phyloP scores from a whole-genome alignment of 352 stramenopile genomes.

The Phytopythium chamaehyphon region DNA sequence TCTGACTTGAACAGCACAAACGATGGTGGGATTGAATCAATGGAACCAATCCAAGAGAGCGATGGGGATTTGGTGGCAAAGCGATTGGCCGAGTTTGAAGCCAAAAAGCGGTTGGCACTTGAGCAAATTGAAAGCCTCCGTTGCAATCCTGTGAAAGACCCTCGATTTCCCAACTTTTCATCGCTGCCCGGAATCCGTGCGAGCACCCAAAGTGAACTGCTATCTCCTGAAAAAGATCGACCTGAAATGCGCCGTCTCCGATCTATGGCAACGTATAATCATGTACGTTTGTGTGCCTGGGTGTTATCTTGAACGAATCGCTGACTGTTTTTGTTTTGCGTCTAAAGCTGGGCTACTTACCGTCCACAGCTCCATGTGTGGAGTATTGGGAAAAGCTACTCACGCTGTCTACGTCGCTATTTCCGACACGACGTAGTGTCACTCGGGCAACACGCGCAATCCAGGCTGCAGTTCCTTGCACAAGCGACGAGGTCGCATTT shows the following conservation, averaged over 20 bases:
- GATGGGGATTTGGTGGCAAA: neutral
- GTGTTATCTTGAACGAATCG: neutral
- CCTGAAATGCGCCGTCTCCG: conserved; percentile 51
- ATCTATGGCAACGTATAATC: conserved; percentile 55
- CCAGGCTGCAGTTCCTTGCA: conserved; percentile 30
- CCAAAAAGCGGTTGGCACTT: conserved; percentile 15
- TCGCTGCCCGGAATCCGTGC: conserved; percentile 4
- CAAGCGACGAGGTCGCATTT: conserved; percentile 46
- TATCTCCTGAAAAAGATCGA: conserved; percentile 41
- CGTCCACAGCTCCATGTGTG: conserved; percentile 39
- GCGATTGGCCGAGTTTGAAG: conserved; percentile 4
- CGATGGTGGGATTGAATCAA: neutral
- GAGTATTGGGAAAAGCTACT: conserved; percentile 62
- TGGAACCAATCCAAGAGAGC: neutral
- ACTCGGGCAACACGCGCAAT: conserved; percentile 18
- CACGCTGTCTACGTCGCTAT: conserved; percentile 35
- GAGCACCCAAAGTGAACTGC: conserved; percentile 27
- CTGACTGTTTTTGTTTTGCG: too few relatives aligned
- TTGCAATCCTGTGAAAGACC: neutral
- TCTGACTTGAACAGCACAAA: neutral
- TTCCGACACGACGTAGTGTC: conserved; percentile 41
- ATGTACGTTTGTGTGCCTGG: conserved; percentile 15
- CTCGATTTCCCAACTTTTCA: neutral
- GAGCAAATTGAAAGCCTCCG: conserved; percentile 25
- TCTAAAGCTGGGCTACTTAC: conserved; percentile 49